Percentiles rank a stretch among this genome's conserved stretches.
phyloP scores from a whole-genome alignment of 2,329 filamentous ascomycete species.

The Fusarium duplospermum region DNA sequence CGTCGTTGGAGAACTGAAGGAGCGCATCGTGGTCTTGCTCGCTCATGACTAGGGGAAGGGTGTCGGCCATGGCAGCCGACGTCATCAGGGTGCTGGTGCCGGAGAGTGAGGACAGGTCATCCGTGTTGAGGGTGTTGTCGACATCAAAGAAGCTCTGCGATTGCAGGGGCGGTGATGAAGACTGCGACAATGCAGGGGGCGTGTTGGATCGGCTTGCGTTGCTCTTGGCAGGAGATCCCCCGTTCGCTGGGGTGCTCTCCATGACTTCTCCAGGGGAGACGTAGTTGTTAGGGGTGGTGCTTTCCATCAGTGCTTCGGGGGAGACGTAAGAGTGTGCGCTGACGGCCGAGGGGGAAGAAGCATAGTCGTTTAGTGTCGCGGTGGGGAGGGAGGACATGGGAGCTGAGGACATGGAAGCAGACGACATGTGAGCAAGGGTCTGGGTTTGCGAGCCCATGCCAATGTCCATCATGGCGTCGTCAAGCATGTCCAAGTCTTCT shows the following conservation, averaged over 20 bases:
- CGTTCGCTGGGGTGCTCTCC: conserved; percentile 52
- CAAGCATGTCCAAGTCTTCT: conserved; percentile 60
- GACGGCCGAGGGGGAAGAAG: conserved; percentile 54
- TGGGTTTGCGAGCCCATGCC: conserved; percentile 44
- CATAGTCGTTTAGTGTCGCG: conserved; percentile 49
- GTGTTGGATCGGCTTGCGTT: conserved; percentile 65
- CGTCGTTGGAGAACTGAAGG: conserved; percentile 56
- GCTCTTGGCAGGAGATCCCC: conserved; percentile 63
- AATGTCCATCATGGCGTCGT: conserved; percentile 61
- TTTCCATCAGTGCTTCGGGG: conserved; percentile 58
- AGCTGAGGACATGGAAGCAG: conserved; percentile 61
- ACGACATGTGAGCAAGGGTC: conserved; percentile 56
- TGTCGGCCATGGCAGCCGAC: conserved; percentile 49
- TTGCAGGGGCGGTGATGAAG: conserved; percentile 65
- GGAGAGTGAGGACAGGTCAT: conserved; percentile 48
- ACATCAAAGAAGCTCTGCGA: conserved; percentile 57
- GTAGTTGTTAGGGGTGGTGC: conserved; percentile 46
- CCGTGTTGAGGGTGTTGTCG: conserved; percentile 51
- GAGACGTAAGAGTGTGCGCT: conserved; percentile 60
- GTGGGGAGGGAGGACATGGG: conserved; percentile 51
- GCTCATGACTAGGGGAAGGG: conserved; percentile 49
- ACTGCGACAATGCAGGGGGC: conserved; percentile 70
- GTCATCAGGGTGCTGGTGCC: conserved; percentile 48
- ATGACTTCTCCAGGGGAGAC: conserved; percentile 61
- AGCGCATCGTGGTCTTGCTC: conserved; percentile 59